Evolutionary conservation across 768 basidiomycete species (phyloP).

Genomic region (Tulasnella sp.): DNA sequence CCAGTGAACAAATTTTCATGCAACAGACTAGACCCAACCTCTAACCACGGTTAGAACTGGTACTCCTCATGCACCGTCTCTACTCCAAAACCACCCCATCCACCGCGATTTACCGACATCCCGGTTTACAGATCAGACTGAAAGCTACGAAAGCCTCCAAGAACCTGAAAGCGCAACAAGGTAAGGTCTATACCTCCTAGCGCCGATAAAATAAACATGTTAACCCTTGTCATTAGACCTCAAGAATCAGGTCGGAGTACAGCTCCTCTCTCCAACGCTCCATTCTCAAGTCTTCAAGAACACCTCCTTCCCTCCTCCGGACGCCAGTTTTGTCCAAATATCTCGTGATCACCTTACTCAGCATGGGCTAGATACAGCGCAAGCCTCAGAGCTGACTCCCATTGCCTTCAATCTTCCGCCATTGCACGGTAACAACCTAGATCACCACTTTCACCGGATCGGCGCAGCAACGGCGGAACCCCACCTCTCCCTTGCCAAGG

Average conservation of each 20-base stretch:
- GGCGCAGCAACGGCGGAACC: constrained; percentile 68
- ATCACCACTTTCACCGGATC: constrained; percentile 84
- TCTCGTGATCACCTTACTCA: constrained; percentile 73
- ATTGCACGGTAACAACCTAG: constrained; percentile 73
- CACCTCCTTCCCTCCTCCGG: constrained; percentile 58
- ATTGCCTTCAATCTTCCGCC: constrained; percentile 76
- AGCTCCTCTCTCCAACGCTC: constrained; percentile 76
- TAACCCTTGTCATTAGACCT: not conserved
- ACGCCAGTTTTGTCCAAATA: constrained; percentile 61
- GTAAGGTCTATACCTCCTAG: not conserved
- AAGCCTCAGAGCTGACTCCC: constrained; percentile 76
- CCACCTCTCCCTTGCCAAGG: constrained; percentile 65
- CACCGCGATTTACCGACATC: not conserved
- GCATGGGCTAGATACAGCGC: constrained; percentile 75
- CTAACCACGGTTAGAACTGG: not conserved
- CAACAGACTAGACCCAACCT: not conserved
- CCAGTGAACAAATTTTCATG: not conserved
- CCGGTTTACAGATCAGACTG: not conserved
- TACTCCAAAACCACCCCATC: not conserved
- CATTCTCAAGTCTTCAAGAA: constrained; percentile 80
- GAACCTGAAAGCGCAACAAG: not conserved
- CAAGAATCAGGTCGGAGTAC: constrained; percentile 86
- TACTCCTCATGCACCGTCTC: constrained; percentile 1
- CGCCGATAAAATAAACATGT: not conserved
- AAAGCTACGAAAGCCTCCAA: not conserved